Percentiles rank a stretch among this genome's conserved stretches.
These are phyloP conservation scores for Pezicula neosporulosa DNA, from an alignment of 2,329 filamentous ascomycete species.

Conservation along the genomic window DNA sequence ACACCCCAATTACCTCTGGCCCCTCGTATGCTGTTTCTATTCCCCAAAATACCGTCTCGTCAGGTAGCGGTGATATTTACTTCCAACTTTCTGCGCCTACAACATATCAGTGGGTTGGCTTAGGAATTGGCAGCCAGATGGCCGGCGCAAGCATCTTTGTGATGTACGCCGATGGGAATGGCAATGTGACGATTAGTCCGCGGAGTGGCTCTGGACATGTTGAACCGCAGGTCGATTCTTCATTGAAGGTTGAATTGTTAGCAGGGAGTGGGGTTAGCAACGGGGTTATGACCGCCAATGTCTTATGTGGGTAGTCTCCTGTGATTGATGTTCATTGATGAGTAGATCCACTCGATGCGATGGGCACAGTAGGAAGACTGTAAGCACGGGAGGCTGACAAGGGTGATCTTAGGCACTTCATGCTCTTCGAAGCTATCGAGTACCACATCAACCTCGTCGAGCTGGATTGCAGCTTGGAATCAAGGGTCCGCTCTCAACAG, in stretches of 20 bases:
- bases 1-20: constrained; percentile 11
- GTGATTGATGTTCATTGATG: not conserved
- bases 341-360: too few relatives aligned
- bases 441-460: constrained; percentile 12
- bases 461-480: constrained; percentile 26
- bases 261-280: constrained; percentile 50
- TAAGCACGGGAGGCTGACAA: not conserved
- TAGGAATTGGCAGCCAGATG: constrained; percentile 56
- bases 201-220: constrained; percentile 38
- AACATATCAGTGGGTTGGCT: constrained; percentile 49
- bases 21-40: constrained; percentile 45
- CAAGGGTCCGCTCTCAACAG: constrained; percentile 17
- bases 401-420: constrained; percentile 14
- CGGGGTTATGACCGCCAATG: constrained; percentile 53
- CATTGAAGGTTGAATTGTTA: constrained; percentile 42
- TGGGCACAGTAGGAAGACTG: too few relatives aligned
- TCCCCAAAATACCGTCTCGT: constrained; percentile 44
- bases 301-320: constrained; percentile 39
- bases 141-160: constrained; percentile 54
- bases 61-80: constrained; percentile 50
- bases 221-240: constrained; percentile 39
- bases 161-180: constrained; percentile 48
- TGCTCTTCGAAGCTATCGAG: constrained; percentile 12
- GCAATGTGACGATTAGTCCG: constrained; percentile 53
- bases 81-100: constrained; percentile 53